Conservation (phyloP, 2,329 filamentous ascomycete species). For the Rhexocercosporidium sp. region DNA sequence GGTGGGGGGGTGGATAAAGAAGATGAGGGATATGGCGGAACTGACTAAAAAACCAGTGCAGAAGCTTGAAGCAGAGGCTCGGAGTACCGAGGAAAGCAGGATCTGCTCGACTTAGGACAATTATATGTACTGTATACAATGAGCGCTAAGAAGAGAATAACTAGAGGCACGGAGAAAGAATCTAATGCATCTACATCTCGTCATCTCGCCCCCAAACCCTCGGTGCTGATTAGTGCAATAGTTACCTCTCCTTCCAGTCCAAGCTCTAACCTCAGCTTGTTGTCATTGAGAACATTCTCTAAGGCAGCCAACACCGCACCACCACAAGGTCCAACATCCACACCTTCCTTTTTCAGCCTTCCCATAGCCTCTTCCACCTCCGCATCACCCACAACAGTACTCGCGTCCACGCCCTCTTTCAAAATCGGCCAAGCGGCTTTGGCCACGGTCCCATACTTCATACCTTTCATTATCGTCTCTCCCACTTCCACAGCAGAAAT, state of each 20-base stretch:
- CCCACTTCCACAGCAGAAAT: neutral
- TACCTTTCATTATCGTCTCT: neutral
- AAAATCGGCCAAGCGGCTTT: constrained; percentile 5
- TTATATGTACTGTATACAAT: too few relatives aligned
- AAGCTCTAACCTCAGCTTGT: neutral
- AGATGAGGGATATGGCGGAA: too few relatives aligned
- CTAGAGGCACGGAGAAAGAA: too few relatives aligned
- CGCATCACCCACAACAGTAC: neutral
- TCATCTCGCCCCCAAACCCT: neutral
- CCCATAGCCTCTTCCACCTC: neutral
- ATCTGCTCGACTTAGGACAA: too few relatives aligned
- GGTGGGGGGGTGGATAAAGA: too few relatives aligned
- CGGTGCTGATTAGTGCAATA: neutral
- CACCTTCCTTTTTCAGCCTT: neutral
- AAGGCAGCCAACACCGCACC: neutral
- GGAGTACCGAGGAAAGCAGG: too few relatives aligned
- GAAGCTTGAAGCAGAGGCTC: too few relatives aligned
- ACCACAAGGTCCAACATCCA: neutral
- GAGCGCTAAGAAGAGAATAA: too few relatives aligned
- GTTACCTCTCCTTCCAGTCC: neutral
- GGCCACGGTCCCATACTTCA: neutral
- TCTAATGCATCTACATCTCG: neutral
- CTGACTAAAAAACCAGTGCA: too few relatives aligned
- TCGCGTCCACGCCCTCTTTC: constrained; percentile 2
- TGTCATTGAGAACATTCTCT: neutral